Evolutionary conservation across 805 yeast species (phyloP), one percentile per base, ranked within the genome.

Genomic region (Starmerella vaccinii): DNA sequence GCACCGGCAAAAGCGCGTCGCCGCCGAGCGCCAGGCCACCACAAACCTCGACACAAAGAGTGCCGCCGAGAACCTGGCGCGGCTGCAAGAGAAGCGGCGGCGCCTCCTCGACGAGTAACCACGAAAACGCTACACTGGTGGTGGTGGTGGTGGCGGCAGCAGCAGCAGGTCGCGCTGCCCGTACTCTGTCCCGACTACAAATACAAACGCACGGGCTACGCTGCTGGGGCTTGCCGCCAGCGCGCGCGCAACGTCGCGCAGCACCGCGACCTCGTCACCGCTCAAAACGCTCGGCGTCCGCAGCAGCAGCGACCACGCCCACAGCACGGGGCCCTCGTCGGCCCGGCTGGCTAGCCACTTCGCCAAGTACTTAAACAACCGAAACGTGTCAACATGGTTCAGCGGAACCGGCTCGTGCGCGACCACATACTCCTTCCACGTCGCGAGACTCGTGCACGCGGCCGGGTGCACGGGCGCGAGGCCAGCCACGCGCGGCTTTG

Each of bases 1-100:
- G 67, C 75, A 78, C 56, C 78, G 78, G 50, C 87, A 86, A 63
- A 80, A 78, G 60, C 67, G 60, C 1, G 51, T 59, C 27, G 68
- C 63, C 10, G 64, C 59, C 23, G 61, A 62, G 13, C 63, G 69
- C 19, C 55, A 49, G 27, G 58, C 65, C 6, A 55, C 63, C 12
- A 58, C 71, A 5, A 71, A 71, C 47, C 53, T 70, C 49, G 63
- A 62, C 15, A 58, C 59, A 9, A 56, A 57, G 12, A 65, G 65
- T 12, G 72, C 63, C 6, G 65, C 68, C 6, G 64, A 56, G 33
- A 71, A 71, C 51, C 56, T 71, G 26, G 69, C 64, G 51, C 63
- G 67, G 30, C 42, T 57, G 27, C 46, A 35, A 6, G 32, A 34
- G 40, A 54, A 54, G 38, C 48, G 56, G 16, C 43, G 49, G 5